Conservation (phyloP, 2,329 filamentous ascomycete genomes). For the Podosphaera xanthii region DNA sequence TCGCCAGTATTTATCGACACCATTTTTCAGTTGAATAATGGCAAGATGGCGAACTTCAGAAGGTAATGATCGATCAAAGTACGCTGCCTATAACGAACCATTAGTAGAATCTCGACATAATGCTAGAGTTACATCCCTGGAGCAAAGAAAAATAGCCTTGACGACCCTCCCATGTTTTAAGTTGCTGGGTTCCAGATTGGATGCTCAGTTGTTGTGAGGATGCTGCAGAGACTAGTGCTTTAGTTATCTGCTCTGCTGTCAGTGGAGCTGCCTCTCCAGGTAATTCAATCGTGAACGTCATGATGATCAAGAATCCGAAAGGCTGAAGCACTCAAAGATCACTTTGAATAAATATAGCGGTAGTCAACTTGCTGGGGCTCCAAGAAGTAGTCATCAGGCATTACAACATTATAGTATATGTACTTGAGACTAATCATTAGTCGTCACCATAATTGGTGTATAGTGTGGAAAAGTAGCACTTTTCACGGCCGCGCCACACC, state of each 20-base stretch:
- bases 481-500: no score
- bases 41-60: slow-evolving; percentile 67
- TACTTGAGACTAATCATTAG: no score
- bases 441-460: no score
- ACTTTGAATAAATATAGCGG: no score
- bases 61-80: slow-evolving; percentile 56
- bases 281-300: slow-evolving; percentile 56
- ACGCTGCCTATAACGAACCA: slow-evolving; percentile 39
- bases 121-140: slow-evolving; percentile 26
- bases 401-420: no score
- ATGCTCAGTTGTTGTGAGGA: slow-evolving; percentile 40
- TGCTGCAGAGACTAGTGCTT: slow-evolving; percentile 38
- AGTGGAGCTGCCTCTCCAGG: slow-evolving; percentile 61
- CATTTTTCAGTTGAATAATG: slow-evolving; percentile 88
- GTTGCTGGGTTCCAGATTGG: slow-evolving; percentile 41
- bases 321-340: no score
- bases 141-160: slow-evolving; percentile 43
- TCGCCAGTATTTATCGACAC: slow-evolving; percentile 87
- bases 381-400: no score
- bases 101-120: background rate
- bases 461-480: no score
- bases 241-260: slow-evolving; percentile 36
- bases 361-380: no score
- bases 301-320: slow-evolving; percentile 15
- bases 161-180: slow-evolving; percentile 47